These are phyloP conservation scores for Aegilops tauschii DNA, from an alignment of 176 grass and related monocot genomes.

Conservation along the genomic window DNA sequence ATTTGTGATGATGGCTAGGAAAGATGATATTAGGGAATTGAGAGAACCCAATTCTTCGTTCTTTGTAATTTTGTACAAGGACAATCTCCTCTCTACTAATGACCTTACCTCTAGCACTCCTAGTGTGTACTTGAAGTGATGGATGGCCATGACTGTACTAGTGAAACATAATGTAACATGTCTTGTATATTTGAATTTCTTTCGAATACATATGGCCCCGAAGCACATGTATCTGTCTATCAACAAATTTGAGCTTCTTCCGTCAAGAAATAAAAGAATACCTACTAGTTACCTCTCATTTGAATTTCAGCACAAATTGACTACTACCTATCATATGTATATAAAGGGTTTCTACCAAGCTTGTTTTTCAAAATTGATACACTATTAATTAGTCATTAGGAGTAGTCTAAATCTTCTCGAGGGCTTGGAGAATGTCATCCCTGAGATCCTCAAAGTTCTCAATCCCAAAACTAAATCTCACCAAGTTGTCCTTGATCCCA, in stretches of 20 bases:
- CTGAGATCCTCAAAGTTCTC: constrained; percentile 60
- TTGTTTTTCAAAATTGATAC: background rate
- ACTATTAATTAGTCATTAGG: background rate
- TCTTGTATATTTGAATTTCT: no score
- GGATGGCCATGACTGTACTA: background rate
- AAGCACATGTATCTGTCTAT: background rate
- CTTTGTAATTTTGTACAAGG: no score
- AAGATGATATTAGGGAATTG: no score
- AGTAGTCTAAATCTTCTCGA: constrained; percentile 33
- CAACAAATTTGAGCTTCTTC: background rate
- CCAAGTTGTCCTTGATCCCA: constrained; percentile 46
- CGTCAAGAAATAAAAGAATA: background rate
- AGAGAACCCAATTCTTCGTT: no score
- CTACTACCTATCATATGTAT: background rate
- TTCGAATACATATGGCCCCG: background rate
- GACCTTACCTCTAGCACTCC: no score
- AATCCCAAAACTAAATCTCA: constrained; percentile 66
- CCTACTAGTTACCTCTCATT: background rate
- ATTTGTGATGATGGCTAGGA: no score
- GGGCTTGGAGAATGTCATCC: constrained; percentile 48
- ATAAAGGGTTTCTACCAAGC: background rate
- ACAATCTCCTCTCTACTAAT: no score
- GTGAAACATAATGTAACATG: no score
- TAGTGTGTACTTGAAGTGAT: no score
- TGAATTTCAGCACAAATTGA: background rate